Evolutionary conservation across 1,284 basidiomycete species (phyloP), one percentile per base, ranked within the genome.

Genomic region (Inonotus hispidus): DNA sequence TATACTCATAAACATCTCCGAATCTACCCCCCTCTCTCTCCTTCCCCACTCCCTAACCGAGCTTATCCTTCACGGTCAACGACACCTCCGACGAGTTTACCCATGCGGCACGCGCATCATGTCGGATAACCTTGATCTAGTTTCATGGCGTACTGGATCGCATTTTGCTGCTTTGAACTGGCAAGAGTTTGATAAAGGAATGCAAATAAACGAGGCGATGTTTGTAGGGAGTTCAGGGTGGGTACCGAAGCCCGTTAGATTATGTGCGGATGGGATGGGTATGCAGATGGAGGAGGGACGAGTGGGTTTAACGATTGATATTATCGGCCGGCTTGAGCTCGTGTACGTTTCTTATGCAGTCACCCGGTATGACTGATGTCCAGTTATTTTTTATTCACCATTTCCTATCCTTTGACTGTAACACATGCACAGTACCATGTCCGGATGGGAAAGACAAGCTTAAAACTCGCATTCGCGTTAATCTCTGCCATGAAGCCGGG

Each of bases 141-240:
- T 70, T n/a, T 82, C 82, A 67, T 88, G 85, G 86, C 74, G 78
- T 16, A 75, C 71, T 41, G 83, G 86, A 2, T 79, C 82, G 1
- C 85, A 88, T 56, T 75, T 88, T 16, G 79, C 78, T 4, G 79
- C 82, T 32, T 70, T 88, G 45, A 88, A 88, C 67, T 87, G 84
- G 84, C 86, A 88, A 71, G 73, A 71, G 16, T 83, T 68, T 55
- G 69, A 83, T 65, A 66, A 62, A 0, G 77, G 79, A 3, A 78
- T 79, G 76, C 78, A 81, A 64, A 68, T 87, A 38, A 85, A 86
- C 64, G 85, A 85, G 67, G 85, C 79, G 0, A 77, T 88, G 75
- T 88, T 88, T 67, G 76, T 77, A 0, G 85, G 81, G 0, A 82
- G 77, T 1, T 68, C 72, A 3, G 85, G 85, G 0, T 88, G 80